Base-by-base conservation (phyloP, 331 rosid genomes). In the Quercus phellos region DNA sequence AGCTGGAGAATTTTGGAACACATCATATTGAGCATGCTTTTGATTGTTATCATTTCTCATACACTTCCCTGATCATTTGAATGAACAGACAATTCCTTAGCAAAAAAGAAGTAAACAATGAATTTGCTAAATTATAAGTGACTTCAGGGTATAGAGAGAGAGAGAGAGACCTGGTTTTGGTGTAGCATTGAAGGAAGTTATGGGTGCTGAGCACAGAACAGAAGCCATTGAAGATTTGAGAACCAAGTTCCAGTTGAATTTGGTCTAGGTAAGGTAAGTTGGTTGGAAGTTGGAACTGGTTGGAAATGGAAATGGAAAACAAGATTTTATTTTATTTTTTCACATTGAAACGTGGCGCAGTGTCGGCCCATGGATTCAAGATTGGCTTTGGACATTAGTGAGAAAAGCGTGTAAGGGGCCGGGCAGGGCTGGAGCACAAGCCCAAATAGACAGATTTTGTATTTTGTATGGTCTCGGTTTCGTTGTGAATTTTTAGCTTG, bases 211-310 rank as follows among this genome's bases (percentile, higher is more conserved):
- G 80, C 79, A 84, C 43, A 83, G 19, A 72, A 86, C 69, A 64
- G 77, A 76, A 19, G 89, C 87, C 98, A 91, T 90, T 80, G 84
- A 59, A 56, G 63, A 46, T 13, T 46, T 46, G 55, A 78, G 11
- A 12, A 12, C 26, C 21, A 46, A 46, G 53, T 46, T 46, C 16
- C 16, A 46, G 16, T 46, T 13, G 53, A 46, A 11, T 29, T 7
- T 5, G 75, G 27, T 26, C 51, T 11, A 32, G 71, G 2, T 32
- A 34, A 26, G 34, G 4, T 6, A 13, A 38, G 12, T 38, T 38
- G 0, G 1, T 38, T 38, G 46, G 46, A 0, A 0, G 29, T 21
- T 59, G 66, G 17, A 59, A 1, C 66, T 43, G 16, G 16, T 46
- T 10, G 51, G 51, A 46, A 46, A 11, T 10, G 51, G 51, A 46